Base-by-base conservation (phyloP, 257 asterid species). In the Euphrasia confusa region DNA sequence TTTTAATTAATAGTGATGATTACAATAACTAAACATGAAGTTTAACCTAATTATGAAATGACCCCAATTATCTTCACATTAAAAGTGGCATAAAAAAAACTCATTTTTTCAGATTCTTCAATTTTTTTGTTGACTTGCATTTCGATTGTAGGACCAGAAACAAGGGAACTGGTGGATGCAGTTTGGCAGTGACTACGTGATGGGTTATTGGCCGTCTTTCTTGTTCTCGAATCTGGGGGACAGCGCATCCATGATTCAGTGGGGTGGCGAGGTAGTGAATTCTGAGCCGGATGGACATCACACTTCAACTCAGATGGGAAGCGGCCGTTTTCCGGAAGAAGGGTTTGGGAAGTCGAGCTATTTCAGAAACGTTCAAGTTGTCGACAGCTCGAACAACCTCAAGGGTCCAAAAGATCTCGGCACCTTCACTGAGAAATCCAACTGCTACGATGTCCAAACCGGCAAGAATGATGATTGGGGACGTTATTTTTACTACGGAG, bases 101-200 rank as follows among this genome's bases (percentile, higher is more conserved):
- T 28, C 32, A 2, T 30, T 4, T 30, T 30, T 30, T 30, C 5
- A 3, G 33, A 30, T 30, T 30, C 3, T 30, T 3, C 2, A 30
- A 30, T 30, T 30, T 13, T 11, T 47, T 13, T 47, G 14, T 50
- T 17, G 2, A 28, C 53, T 24, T 11, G 18, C 11, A 61, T 56
- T 39, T 9, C 35, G 8, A 40, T 65, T 64, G 21, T 71, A 87
- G 96, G 96, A 88, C 68, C 94, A 91, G 9, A 85, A 85, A 71
- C 84, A 88, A 71, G 96, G 94, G 49, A 72, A 88, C 33, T 88
- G 96, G 96, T 88, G 96, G 96, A 81, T 88, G 94, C 96, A 88
- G 64, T 88, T 83, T 65, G 96, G 96, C 12, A 81, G 65, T 30
- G 90, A 66, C 77, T 81, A 83, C 24, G 94, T 88, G 12, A 52